Conservation (phyloP, 768 basidiomycete species). For the Antrodiella citrinella region DNA sequence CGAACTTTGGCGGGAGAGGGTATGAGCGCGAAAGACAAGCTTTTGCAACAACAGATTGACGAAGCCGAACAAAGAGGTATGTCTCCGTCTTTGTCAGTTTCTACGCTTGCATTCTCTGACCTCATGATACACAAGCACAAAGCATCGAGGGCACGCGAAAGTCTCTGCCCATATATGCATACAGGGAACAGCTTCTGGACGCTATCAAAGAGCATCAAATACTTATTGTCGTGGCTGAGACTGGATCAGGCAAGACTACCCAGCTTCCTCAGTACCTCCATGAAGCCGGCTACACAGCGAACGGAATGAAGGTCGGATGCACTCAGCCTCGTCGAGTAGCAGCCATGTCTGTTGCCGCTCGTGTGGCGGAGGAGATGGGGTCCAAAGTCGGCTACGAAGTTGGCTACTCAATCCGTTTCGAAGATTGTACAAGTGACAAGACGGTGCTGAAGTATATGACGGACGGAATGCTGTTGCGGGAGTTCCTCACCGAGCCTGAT, state of each 20-base stretch:
- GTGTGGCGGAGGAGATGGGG: slow-evolving; percentile 98
- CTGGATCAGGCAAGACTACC: slow-evolving; percentile 98
- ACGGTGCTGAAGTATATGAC: slow-evolving; percentile 99
- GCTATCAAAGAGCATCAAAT: slow-evolving; percentile 91
- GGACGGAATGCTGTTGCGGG: slow-evolving; percentile 95
- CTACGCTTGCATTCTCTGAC: not conserved
- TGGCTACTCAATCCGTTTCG: slow-evolving; percentile 99
- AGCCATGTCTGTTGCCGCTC: slow-evolving; percentile 98
- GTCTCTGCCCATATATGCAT: slow-evolving; percentile 84
- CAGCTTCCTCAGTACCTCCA: slow-evolving; percentile 97
- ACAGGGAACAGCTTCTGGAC: slow-evolving; percentile 79
- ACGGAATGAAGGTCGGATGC: slow-evolving; percentile 86
- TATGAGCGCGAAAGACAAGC: slow-evolving; percentile 78
- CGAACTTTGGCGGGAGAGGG: slow-evolving; percentile 55
- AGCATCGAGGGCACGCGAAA: slow-evolving; percentile 92
- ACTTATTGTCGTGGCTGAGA: slow-evolving; percentile 96
- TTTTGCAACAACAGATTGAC: slow-evolving; percentile 82
- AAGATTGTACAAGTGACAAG: slow-evolving; percentile 99
- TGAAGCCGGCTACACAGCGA: slow-evolving; percentile 89
- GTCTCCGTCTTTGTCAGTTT: slow-evolving; percentile 18
- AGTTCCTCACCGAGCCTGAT: slow-evolving; percentile 97
- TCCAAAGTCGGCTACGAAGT: slow-evolving; percentile 96
- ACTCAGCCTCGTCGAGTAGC: slow-evolving; percentile 98
- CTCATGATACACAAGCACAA: slow-evolving; percentile 46
- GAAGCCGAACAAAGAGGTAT: slow-evolving; percentile 85